Evolutionary conservation across 345 rosid species (phyloP).

Genomic region (Punica granatum): DNA sequence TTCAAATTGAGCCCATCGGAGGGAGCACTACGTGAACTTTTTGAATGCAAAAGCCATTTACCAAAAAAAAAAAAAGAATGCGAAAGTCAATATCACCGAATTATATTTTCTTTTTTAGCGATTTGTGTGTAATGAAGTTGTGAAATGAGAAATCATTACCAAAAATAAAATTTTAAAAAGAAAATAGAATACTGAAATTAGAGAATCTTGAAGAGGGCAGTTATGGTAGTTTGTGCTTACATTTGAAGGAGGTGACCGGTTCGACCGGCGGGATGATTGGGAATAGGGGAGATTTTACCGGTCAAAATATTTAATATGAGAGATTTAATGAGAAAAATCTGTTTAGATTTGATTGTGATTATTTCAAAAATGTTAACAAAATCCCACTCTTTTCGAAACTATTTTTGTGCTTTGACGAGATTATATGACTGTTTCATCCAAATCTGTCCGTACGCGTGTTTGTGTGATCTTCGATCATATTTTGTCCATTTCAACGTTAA

Average conservation of each 20-base stretch:
- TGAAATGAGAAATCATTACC: background rate
- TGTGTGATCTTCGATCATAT: no score
- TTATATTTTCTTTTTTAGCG: no score
- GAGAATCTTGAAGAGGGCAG: background rate
- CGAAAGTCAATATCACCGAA: no score
- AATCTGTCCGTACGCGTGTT: no score
- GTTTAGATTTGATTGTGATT: background rate
- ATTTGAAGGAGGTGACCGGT: background rate
- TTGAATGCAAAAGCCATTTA: no score
- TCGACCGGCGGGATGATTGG: conserved; percentile 1
- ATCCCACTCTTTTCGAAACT: background rate
- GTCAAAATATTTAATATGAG: background rate
- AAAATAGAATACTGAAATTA: background rate
- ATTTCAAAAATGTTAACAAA: background rate
- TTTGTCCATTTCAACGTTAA: no score
- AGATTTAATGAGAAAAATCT: background rate
- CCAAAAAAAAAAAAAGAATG: no score
- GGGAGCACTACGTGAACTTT: no score
- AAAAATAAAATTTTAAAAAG: background rate
- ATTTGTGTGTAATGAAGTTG: no score
- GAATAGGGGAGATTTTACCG: background rate
- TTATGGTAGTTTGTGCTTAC: background rate
- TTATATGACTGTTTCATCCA: no score
- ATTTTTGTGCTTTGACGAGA: background rate
- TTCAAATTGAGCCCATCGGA: no score